Base-by-base conservation (phyloP, 2,329 filamentous ascomycete species). In the Neofusicoccum cordaticola region DNA sequence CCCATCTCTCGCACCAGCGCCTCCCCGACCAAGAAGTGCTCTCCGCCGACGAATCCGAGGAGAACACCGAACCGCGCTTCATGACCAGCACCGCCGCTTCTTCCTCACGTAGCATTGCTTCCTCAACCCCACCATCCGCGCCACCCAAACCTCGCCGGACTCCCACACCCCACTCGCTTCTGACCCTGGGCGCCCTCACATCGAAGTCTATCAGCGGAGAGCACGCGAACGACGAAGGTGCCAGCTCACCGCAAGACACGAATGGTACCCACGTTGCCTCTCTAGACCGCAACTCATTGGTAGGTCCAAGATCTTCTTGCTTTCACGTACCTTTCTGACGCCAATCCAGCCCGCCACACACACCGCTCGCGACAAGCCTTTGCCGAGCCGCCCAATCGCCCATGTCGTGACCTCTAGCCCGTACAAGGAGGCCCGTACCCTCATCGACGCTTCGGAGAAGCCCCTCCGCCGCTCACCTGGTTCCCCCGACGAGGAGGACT, bases 401-500 rank as follows among this genome's bases (percentile, higher is more conserved):
- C 72, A 75, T 13, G 35, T 78, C 4, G 62, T 71, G 9, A 68
- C 74, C 41, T 67, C 69, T 2, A 78, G 73, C 58, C 77, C 78
- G 3, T 70, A 68, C 7, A 78, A 77, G 66, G 71, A 75, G 37
- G 70, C 72, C 34, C 75, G 76, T 15, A 76, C 74, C 2, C 70
- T 81, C 19, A 66, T 81, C 5, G 79, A 80, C 63, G 78, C 78
- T 13, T 72, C 72, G 27, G 75, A 78, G 61, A 66, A 66, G 53
- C 72, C 71, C 47, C 64, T 73, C 6, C 67, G 66, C 39, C 27
- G 68, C 19, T 52, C 60, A 13, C 50, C 63, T 7, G 73, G 71
- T 4, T 73, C 67, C 6, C 71, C 72, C 1, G 67, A 70, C 4
- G 67, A 67, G 19, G 67, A 69, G 9, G 66, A 73, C 7, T 76